phyloP scores from a whole-genome alignment of 2,329 filamentous ascomycete genomes.

The Fusarium burgessii region DNA sequence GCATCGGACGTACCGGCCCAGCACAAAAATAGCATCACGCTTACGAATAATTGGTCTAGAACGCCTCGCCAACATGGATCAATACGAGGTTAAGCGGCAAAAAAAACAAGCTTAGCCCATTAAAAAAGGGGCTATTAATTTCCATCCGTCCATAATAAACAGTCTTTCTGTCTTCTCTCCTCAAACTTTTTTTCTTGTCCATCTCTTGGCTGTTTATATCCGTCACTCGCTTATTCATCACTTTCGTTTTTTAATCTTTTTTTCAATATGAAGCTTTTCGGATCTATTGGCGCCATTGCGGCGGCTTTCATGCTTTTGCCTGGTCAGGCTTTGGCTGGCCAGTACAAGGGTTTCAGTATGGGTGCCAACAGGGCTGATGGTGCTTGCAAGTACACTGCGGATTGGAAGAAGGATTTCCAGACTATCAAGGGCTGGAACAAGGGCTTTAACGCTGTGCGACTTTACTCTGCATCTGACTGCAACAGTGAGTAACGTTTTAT shows the following conservation, averaged over 20 bases:
- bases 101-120: background rate
- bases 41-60: conserved; percentile 20
- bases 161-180: background rate
- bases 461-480: conserved; percentile 40
- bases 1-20: background rate
- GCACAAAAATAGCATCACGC: conserved; percentile 20
- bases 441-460: conserved; percentile 43
- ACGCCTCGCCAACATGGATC: conserved; percentile 1
- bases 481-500: conserved; percentile 26
- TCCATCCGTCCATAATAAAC: conserved; percentile 18
- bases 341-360: conserved; percentile 44
- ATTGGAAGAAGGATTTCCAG: conserved; percentile 46
- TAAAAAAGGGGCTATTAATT: conserved; percentile 20
- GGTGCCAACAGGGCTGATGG: conserved; percentile 42
- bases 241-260: background rate
- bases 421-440: conserved; percentile 44
- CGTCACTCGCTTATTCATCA: conserved; percentile 22
- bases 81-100: conserved; percentile 17
- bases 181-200: background rate
- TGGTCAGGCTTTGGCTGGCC: conserved; percentile 38
- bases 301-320: conserved; percentile 36
- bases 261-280: conserved; percentile 37
- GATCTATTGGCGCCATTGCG: conserved; percentile 29
- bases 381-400: conserved; percentile 38
- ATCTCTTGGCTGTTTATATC: conserved; percentile 2